A percentile compares a stretch with the other conserved stretches of the same genome.
phyloP scores from a whole-genome alignment of 2,329 filamentous ascomycete species.

The Diaporthe citri region DNA sequence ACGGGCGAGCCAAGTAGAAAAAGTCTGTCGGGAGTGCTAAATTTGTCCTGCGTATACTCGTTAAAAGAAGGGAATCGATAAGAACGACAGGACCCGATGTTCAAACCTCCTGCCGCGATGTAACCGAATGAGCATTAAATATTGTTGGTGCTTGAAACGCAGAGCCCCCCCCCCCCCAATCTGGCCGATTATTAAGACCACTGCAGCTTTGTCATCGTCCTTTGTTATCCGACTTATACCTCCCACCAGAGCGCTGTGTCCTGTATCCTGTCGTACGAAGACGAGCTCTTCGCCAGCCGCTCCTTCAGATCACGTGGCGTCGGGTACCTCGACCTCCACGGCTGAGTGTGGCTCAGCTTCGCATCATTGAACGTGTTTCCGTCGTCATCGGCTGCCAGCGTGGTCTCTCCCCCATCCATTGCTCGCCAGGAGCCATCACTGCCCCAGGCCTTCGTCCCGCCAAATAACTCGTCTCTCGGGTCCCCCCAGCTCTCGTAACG shows the following conservation, averaged over 20 bases:
- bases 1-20: conserved; percentile 18
- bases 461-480: conserved; percentile 34
- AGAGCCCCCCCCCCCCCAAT: conserved; percentile 8
- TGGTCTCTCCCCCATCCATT: neutral
- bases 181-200: neutral
- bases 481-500: conserved; percentile 24
- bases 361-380: conserved; percentile 30
- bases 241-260: conserved; percentile 36
- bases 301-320: conserved; percentile 38
- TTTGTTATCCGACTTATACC: neutral
- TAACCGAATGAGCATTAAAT: conserved; percentile 33
- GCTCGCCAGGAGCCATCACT: neutral
- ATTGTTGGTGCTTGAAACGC: conserved; percentile 20
- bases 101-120: conserved; percentile 3
- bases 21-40: neutral
- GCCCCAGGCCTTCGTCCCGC: conserved; percentile 34
- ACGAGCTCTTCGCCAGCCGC: conserved; percentile 11
- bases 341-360: conserved; percentile 36
- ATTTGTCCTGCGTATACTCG: conserved; percentile 15
- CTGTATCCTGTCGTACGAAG: conserved; percentile 19
- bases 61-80: neutral
- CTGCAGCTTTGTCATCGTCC: neutral
- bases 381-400: neutral
- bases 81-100: neutral
- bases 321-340: conserved; percentile 40